Evolutionary conservation across 2,329 filamentous ascomycete species (phyloP), one percentile per base, ranked within the genome.

Genomic region (Ophiostoma himal-ulmi): DNA sequence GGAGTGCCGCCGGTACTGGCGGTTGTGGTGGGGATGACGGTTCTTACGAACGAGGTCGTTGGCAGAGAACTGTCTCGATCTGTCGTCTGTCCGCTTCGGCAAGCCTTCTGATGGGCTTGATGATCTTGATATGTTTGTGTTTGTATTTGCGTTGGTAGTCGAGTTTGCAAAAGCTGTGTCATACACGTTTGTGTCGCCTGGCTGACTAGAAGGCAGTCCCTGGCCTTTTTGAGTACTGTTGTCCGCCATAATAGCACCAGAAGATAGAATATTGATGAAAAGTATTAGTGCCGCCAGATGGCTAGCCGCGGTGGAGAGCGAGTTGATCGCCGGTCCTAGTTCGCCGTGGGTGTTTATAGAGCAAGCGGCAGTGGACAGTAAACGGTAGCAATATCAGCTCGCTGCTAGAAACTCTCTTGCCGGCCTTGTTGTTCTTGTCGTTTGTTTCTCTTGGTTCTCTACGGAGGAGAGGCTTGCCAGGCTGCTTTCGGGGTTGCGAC

Each of bases 1-100:
- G 52, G 64, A 65, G 54, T 20, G 70, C 14, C 36, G 68, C 37
- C 44, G 39, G 34, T 41, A 20, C 17, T 67, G 37, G 30, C n/a
- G 37, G 30, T 20, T 52, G 20, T 57, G 44, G 39, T 57, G 65
- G 1, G 48, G 54, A 5, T 68, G 69, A 14, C 13, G 57, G 13
- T 62, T 26, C 5, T 36, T 48, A 30, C 14, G 52, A 11, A 26
- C 22, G 7, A 57, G 10, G 22, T 57, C 20, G 62, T 39, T 39
- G 62, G 62, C 17, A 41, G 34, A 37, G 17, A 37, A n/a, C 34
- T 22, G 52, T 57, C 52, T 11, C 11, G n/a, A 14, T 17, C 26
- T 57, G n/a, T 57, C 52, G 52, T 57, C 52, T 26, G 52, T 13
- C 8, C 10, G 52, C 13, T 10, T 11, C 3, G n/a, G 52, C n/a